Conservation (phyloP, 2,329 filamentous ascomycete genomes). For the Alternaria incomplexa region DNA sequence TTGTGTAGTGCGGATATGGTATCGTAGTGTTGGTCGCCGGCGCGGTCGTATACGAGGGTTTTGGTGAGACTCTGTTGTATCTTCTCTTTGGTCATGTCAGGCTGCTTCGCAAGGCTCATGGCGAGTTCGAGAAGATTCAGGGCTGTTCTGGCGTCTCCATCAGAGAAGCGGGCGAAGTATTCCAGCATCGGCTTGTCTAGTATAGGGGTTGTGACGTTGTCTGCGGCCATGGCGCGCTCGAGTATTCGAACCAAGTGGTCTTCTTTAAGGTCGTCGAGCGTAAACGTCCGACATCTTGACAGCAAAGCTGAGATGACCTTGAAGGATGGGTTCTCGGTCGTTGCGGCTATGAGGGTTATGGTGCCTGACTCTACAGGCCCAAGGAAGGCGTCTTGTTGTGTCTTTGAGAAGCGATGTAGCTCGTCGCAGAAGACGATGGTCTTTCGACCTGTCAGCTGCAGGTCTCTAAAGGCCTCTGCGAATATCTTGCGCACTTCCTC, state of each 20-base stretch:
- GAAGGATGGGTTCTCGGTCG: slow-evolving; percentile 96
- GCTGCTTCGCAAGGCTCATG: slow-evolving; percentile 72
- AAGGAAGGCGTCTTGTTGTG: slow-evolving; percentile 93
- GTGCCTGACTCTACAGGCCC: slow-evolving; percentile 90
- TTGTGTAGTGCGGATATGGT: slow-evolving; percentile 98
- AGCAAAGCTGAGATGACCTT: slow-evolving; percentile 87
- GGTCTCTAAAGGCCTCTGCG: slow-evolving; percentile 79
- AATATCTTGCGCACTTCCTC: slow-evolving; percentile 94
- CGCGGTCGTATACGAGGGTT: slow-evolving; percentile 92
- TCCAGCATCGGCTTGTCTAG: slow-evolving; percentile 77
- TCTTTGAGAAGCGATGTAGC: slow-evolving; percentile 89
- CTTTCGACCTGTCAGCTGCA: slow-evolving; percentile 80
- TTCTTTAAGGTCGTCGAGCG: slow-evolving; percentile 74
- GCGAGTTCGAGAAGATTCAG: slow-evolving; percentile 92
- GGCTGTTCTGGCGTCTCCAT: slow-evolving; percentile 91
- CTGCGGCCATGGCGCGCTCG: slow-evolving; percentile 71
- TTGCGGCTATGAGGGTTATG: slow-evolving; percentile 91
- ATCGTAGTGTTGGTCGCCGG: slow-evolving; percentile 96
- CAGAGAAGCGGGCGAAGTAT: slow-evolving; percentile 85
- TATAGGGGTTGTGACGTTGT: slow-evolving; percentile 62
- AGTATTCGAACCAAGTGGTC: slow-evolving; percentile 77
- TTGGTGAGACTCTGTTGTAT: slow-evolving; percentile 87
- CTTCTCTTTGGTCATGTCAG: slow-evolving; percentile 71
- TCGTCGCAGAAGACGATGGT: slow-evolving; percentile 99
- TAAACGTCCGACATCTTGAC: slow-evolving; percentile 90